Evolutionary conservation across 176 grass and related monocot genomes (phyloP).

Genomic region (Aechmea fasciata): DNA sequence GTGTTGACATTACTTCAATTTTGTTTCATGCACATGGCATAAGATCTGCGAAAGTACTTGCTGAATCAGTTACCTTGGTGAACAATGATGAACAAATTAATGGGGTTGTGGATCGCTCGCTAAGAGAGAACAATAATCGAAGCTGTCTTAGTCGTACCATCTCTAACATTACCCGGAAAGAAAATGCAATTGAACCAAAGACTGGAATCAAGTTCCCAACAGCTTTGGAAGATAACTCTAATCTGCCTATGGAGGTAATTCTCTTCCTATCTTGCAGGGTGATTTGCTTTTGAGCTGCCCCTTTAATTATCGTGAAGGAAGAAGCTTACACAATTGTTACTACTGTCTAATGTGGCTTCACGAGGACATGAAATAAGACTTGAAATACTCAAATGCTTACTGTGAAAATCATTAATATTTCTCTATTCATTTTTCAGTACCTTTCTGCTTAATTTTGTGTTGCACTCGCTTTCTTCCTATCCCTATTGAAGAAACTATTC

Average conservation of each 20-base stretch:
- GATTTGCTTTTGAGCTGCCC: neutral
- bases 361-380: too few relatives aligned
- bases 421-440: too few relatives aligned
- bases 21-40: conserved; percentile 18
- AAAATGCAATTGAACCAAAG: conserved; percentile 80
- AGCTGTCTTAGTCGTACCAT: conserved; percentile 38
- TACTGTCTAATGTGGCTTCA: too few relatives aligned
- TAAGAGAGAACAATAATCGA: conserved; percentile 25
- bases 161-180: conserved; percentile 47
- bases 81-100: conserved; percentile 24
- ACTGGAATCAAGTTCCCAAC: conserved; percentile 93
- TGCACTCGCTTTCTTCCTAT: too few relatives aligned
- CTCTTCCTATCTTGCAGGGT: neutral
- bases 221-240: conserved; percentile 58
- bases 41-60: conserved; percentile 73
- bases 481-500: neutral
- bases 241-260: conserved; percentile 43
- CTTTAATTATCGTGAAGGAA: neutral
- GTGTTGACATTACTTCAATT: conserved; percentile 16
- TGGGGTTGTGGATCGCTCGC: conserved; percentile 14
- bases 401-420: too few relatives aligned
- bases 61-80: conserved; percentile 41
- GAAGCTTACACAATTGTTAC: neutral
- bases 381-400: too few relatives aligned
- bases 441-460: too few relatives aligned